These are phyloP conservation scores for Starmerella potacharoeniae DNA, from an alignment of 805 yeast species.

Conservation along the genomic window DNA sequence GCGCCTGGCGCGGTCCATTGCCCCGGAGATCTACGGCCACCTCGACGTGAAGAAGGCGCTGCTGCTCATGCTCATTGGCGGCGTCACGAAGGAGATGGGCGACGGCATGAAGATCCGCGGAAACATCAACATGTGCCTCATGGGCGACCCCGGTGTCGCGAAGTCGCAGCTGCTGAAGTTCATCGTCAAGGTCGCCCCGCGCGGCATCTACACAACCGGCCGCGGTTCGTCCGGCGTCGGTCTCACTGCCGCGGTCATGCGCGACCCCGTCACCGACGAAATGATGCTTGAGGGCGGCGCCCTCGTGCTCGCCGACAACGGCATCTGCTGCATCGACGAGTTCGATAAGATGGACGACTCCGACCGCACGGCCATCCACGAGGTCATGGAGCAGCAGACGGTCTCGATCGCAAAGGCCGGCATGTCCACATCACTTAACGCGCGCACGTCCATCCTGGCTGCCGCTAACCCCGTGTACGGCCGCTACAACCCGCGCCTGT, in stretches of 20 bases:
- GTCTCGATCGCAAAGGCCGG: slow-evolving; percentile 97
- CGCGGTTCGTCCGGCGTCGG: slow-evolving; percentile 99
- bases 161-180: slow-evolving; percentile 91
- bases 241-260: slow-evolving; percentile 96
- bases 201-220: slow-evolving; percentile 96
- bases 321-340: slow-evolving; percentile 97
- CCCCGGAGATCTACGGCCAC: slow-evolving; percentile 96
- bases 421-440: slow-evolving; percentile 88
- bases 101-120: slow-evolving; percentile 98
- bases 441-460: slow-evolving; percentile 87
- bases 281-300: slow-evolving; percentile 99
- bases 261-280: slow-evolving; percentile 98
- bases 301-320: slow-evolving; percentile 89
- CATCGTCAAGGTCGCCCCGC: slow-evolving; percentile 83
- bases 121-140: slow-evolving; percentile 84
- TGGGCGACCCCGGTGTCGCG: slow-evolving; percentile 99
- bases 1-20: slow-evolving; percentile 74
- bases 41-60: slow-evolving; percentile 86
- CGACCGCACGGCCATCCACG: slow-evolving; percentile 96
- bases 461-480: slow-evolving; percentile 99
- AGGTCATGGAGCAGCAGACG: slow-evolving; percentile 99
- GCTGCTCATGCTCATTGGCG: slow-evolving; percentile 76
- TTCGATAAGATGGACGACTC: slow-evolving; percentile 97
- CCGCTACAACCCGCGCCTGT: slow-evolving; percentile 76
- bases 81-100: slow-evolving; percentile 86